Conservation (phyloP, 768 basidiomycete genomes). For the Leccinellum rugosiceps region DNA sequence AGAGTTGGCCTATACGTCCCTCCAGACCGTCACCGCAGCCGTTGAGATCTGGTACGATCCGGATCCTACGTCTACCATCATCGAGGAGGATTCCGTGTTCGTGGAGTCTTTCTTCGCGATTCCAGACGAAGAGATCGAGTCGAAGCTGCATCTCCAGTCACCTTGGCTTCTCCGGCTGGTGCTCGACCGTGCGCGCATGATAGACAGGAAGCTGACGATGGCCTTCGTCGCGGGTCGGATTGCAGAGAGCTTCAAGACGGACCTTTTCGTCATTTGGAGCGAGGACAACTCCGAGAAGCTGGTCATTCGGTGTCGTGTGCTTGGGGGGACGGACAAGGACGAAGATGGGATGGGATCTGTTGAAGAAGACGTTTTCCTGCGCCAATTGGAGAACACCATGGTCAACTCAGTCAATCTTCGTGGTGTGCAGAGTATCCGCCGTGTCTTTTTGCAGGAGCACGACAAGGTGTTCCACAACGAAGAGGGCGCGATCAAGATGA, state of each 20-base stretch:
- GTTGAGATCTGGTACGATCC: conserved; percentile 99
- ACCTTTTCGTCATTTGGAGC: conserved; percentile 97
- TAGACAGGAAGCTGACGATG: conserved; percentile 96
- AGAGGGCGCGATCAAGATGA: conserved; percentile 63
- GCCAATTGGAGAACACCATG: conserved; percentile 95
- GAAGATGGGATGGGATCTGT: conserved; percentile 71
- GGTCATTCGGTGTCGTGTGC: conserved; percentile 92
- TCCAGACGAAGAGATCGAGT: conserved; percentile 93
- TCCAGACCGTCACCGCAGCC: conserved; percentile 90
- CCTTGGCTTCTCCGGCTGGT: conserved; percentile 97
- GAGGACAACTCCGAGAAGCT: conserved; percentile 99
- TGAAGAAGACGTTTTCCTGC: conserved; percentile 95
- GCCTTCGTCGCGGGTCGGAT: conserved; percentile 91
- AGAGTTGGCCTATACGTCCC: conserved; percentile 89
- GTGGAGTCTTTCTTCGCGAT: conserved; percentile 99
- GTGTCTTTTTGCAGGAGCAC: conserved; percentile 91
- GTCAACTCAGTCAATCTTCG: conserved; percentile 92
- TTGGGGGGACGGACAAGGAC: conserved; percentile 81
- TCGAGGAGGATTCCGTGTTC: conserved; percentile 93
- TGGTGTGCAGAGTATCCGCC: conserved; percentile 85
- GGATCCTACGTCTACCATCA: conserved; percentile 84
- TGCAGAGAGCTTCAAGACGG: conserved; percentile 91
- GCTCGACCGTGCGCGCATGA: conserved; percentile 95
- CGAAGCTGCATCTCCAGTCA: conserved; percentile 86
- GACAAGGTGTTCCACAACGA: conserved; percentile 66